Evolutionary conservation across 2,329 filamentous ascomycete genomes (phyloP), one percentile per base, ranked within the genome.

Genomic region (Cytospora schulzeri): DNA sequence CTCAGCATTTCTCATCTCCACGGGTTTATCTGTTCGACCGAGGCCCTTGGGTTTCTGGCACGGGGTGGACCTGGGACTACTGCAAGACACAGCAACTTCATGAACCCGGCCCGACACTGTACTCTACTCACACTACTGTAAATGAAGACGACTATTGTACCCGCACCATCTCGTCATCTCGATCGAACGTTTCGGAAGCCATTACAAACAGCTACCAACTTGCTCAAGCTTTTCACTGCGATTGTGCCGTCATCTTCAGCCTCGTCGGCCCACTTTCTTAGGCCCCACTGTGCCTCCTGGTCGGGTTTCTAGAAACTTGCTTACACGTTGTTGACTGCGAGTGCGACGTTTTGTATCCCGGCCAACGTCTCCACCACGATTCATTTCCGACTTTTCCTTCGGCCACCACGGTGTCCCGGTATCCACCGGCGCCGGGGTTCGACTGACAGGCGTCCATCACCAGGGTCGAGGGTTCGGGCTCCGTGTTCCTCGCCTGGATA

Each of bases 241-340:
- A 15, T 29, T 19, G 54, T 59, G 62, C 59, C 63, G 62, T 67
- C 65, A 65, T 64, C 55, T 53, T 52, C 58, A 67, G 59, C 63
- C 65, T 57, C 57, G 56, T 51, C 52, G 57, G 24, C 55, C 65
- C 65, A 67, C 65, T 59, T n/a, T 58, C 33, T 15, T 19, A 24
- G 35, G 11, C 26, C 22, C 53, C 61, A 58, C 58, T 17, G 26
- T 17, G 52, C 58, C 63, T 57, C 56, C 48, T 50, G 60, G 54
- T 54, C 53, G 22, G 26, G 38, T 56, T 56, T 56, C 56, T 52
- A 54, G 59, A 58, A 50, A 50, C 58, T 41, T 52, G 33, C 33
- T 22, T 26, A 35, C n/a, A n/a, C n/a, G 54, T 41, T 31, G 29
- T 53, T 62, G 50, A 33, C 31, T 52, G 38, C 51, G 57, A 35